These are phyloP conservation scores for Opeltia flavorubescens DNA, from an alignment of 495 filamentous ascomycete genomes.

Conservation along the genomic window DNA sequence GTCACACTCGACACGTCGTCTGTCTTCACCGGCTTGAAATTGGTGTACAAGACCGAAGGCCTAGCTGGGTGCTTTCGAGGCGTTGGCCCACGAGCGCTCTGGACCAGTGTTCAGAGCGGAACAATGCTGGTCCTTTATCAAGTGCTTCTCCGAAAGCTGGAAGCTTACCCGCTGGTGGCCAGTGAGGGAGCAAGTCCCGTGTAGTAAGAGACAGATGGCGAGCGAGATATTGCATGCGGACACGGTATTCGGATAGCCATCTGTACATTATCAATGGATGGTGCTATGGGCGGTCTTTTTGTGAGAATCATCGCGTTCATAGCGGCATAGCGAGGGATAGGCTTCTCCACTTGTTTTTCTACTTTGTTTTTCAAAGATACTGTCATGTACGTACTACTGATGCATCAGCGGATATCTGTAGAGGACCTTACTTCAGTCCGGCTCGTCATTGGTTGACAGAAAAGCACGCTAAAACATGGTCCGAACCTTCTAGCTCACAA, in stretches of 20 bases:
- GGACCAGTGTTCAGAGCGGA: constrained; percentile 93
- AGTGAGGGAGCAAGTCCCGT: constrained; percentile 5
- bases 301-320: neutral
- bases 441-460: neutral
- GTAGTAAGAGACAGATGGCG: too few species aligned
- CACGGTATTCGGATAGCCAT: neutral
- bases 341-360: neutral
- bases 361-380: too few species aligned
- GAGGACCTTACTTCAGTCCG: neutral
- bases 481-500: constrained; percentile 1
- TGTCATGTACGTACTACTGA: too few species aligned
- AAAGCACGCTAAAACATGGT: neutral
- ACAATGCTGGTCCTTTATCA: constrained; percentile 98
- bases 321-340: neutral
- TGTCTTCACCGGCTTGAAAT: constrained; percentile 65
- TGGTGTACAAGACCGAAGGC: constrained; percentile 83
- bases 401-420: too few species aligned
- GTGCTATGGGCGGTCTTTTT: too few species aligned
- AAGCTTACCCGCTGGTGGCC: constrained; percentile 27
- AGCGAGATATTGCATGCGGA: constrained; percentile 2
- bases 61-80: constrained; percentile 85
- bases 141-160: constrained; percentile 63
- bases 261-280: neutral
- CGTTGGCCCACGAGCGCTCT: constrained; percentile 85
- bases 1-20: constrained; percentile 75